Conservation (phyloP, 176 grass and related monocot species). For the Stipa capillata region DNA sequence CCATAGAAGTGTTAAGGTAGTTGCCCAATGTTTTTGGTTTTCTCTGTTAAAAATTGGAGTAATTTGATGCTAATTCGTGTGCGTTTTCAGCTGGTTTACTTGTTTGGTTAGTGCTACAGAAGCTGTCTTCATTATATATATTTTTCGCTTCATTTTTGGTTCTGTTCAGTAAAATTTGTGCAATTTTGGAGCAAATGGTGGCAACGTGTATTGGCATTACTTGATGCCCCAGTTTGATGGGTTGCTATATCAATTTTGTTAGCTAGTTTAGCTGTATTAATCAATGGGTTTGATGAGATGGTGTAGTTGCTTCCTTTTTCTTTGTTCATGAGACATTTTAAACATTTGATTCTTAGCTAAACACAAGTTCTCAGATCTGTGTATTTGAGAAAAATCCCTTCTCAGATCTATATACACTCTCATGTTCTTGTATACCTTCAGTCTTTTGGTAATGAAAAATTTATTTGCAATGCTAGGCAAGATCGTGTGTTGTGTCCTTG, state of each 20-base stretch:
- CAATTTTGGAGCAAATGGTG: background rate
- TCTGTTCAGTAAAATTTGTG: background rate
- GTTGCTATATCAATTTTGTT: background rate
- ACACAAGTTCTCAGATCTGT: no score
- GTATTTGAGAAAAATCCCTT: no score
- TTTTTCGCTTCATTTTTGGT: background rate
- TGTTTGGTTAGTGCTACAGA: background rate
- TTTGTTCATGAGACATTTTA: background rate
- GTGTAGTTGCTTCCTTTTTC: background rate
- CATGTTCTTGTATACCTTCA: no score
- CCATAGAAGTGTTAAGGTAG: no score
- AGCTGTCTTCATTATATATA: background rate
- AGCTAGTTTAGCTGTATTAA: background rate
- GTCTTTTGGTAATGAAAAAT: no score
- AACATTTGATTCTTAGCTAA: no score
- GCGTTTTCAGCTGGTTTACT: background rate
- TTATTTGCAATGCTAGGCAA: no score
- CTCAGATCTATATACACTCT: no score
- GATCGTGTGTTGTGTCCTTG: no score
- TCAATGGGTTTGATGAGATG: background rate
- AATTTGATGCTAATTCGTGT: background rate
- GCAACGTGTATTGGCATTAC: background rate
- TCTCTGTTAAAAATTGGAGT: background rate
- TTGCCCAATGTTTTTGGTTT: no score
- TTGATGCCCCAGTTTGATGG: background rate